Percentiles rank a stretch among this genome's conserved stretches.
These are phyloP conservation scores for Citrus glauca DNA, from an alignment of 345 rosid species.

Conservation along the genomic window DNA sequence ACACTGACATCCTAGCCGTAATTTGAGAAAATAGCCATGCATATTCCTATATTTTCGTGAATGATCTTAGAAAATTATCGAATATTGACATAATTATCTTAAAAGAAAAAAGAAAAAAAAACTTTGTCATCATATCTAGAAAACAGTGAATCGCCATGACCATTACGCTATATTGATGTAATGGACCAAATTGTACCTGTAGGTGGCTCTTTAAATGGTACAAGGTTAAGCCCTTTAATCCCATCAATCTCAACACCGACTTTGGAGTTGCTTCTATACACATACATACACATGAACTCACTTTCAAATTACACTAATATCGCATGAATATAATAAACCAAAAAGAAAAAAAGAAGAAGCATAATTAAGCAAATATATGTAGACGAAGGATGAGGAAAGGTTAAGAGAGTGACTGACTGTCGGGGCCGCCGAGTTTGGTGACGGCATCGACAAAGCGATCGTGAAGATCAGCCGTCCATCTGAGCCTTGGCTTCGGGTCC, in stretches of 20 bases:
- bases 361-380: neutral
- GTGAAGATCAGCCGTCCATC: conserved; percentile 73
- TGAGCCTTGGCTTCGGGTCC: conserved; percentile 81
- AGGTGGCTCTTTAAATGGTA: conserved; percentile 94
- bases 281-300: neutral
- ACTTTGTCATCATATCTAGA: neutral
- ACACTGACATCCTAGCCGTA: too few relatives aligned
- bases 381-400: neutral
- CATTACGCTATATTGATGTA: too few relatives aligned
- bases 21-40: too few relatives aligned
- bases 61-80: too few relatives aligned
- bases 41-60: too few relatives aligned
- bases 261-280: conserved; percentile 87
- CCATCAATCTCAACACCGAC: conserved; percentile 80
- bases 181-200: conserved; percentile 46
- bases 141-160: neutral
- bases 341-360: too few relatives aligned
- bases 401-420: conserved; percentile 33
- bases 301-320: neutral
- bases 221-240: conserved; percentile 83
- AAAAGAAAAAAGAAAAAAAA: neutral
- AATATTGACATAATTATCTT: neutral
- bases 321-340: too few relatives aligned
- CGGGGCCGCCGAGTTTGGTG: conserved; percentile 69
- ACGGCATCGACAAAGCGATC: conserved; percentile 67